phyloP scores from a whole-genome alignment of 345 rosid genomes.

The Gossypium sturtianum region DNA sequence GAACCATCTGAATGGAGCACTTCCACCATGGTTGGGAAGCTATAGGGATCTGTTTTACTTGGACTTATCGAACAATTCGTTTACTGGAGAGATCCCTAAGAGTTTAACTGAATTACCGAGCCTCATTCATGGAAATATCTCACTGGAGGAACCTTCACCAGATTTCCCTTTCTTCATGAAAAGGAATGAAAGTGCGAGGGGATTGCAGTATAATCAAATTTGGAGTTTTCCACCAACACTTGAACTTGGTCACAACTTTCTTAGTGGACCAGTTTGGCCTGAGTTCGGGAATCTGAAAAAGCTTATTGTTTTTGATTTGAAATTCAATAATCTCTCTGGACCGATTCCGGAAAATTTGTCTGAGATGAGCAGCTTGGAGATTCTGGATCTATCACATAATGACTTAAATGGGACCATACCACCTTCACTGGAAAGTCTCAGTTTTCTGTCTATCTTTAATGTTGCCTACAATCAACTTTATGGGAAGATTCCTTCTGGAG shows the following conservation, averaged over 20 bases:
- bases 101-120: constrained; percentile 38
- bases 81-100: constrained; percentile 54
- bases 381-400: constrained; percentile 47
- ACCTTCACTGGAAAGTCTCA: constrained; percentile 26
- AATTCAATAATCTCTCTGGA: constrained; percentile 34
- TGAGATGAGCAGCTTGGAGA: constrained; percentile 48
- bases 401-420: constrained; percentile 38
- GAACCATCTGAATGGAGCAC: constrained; percentile 46
- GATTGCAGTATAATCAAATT: constrained; percentile 59
- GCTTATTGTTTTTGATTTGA: constrained; percentile 46
- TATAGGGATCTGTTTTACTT: constrained; percentile 43
- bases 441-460: constrained; percentile 52
- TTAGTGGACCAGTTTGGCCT: constrained; percentile 44
- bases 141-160: constrained; percentile 46
- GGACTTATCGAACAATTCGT: constrained; percentile 34
- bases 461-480: constrained; percentile 51
- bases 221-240: constrained; percentile 42
- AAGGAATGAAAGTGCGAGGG: constrained; percentile 42
- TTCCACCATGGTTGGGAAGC: constrained; percentile 53
- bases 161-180: constrained; percentile 58
- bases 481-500: constrained; percentile 55
- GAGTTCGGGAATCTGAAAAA: constrained; percentile 50
- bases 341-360: constrained; percentile 39
- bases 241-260: constrained; percentile 31
- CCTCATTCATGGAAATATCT: constrained; percentile 36